Conservation (phyloP, 495 filamentous ascomycete species). For the Alectoria sarmentosa region DNA sequence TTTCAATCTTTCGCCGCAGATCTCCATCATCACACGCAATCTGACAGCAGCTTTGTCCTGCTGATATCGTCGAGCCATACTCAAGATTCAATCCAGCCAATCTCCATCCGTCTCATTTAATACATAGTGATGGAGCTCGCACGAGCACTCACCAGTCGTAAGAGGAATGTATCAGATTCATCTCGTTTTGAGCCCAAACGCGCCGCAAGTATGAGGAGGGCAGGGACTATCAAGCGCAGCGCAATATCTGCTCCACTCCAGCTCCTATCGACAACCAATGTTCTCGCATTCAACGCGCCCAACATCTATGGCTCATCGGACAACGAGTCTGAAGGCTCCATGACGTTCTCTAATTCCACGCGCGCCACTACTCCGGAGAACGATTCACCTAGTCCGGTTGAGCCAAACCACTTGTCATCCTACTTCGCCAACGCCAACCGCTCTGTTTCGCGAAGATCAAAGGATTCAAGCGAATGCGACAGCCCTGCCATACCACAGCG, state of each 20-base stretch:
- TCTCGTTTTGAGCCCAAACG: conserved; percentile 44
- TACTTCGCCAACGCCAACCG: conserved; percentile 59
- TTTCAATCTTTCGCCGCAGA: conserved; percentile 15
- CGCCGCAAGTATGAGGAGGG: conserved; percentile 41
- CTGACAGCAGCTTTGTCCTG: conserved; percentile 6
- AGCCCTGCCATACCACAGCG: conserved; percentile 65
- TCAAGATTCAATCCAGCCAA: conserved; percentile 19
- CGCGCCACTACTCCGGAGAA: conserved; percentile 65
- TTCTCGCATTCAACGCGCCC: conserved; percentile 89
- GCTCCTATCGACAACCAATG: conserved; percentile 89
- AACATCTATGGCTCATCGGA: conserved; percentile 55
- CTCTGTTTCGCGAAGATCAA: conserved; percentile 31
- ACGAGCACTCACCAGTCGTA: conserved; percentile 60
- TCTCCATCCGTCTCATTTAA: conserved; percentile 32
- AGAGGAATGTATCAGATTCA: conserved; percentile 41
- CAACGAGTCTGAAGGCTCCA: conserved; percentile 52
- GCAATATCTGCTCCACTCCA: conserved; percentile 85
- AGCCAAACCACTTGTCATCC: conserved; percentile 70
- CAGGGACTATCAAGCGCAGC: conserved; percentile 43
- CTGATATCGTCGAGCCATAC: conserved; percentile 8
- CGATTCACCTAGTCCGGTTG: conserved; percentile 56
- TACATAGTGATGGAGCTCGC: conserved; percentile 46
- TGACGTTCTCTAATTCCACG: conserved; percentile 50
- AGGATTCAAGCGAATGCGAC: conserved; percentile 38
- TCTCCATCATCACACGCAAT: conserved; percentile 5